Evolutionary conservation across 441 rosid genomes (phyloP).

Genomic region (Metrosideros polymorpha): DNA sequence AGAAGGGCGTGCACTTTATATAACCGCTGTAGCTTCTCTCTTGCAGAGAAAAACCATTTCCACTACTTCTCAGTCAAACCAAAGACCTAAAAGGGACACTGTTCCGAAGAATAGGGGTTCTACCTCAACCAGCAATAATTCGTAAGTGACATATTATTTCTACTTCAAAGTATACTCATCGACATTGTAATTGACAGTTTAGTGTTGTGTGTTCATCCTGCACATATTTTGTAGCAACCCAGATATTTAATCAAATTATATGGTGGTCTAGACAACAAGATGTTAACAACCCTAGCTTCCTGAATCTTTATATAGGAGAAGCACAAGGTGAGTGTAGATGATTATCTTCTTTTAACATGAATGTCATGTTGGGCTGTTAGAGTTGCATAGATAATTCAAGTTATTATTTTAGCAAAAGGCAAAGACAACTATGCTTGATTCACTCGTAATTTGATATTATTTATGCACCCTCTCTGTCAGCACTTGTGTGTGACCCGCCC

Average conservation of each 20-base stretch:
- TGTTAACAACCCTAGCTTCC: background rate
- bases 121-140: slow-evolving; percentile 49
- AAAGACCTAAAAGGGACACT: slow-evolving; percentile 45
- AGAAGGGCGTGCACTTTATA: background rate
- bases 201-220: background rate
- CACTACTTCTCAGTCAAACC: slow-evolving; percentile 24
- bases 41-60: slow-evolving; percentile 33
- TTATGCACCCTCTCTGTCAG: background rate
- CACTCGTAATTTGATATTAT: background rate
- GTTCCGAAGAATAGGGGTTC: slow-evolving; percentile 50
- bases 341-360: background rate
- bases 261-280: background rate
- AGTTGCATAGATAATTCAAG: background rate
- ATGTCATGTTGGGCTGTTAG: background rate
- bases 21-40: background rate
- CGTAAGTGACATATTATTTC: slow-evolving; percentile 24
- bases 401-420: background rate
- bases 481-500: background rate
- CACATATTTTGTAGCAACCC: background rate
- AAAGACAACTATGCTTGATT: background rate
- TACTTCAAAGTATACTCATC: background rate
- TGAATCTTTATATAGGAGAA: background rate
- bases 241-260: background rate
- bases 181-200: background rate
- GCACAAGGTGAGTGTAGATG: background rate